These are phyloP conservation scores for Beta vulgaris DNA, from an alignment of 148 eudicot genomes.

Conservation along the genomic window DNA sequence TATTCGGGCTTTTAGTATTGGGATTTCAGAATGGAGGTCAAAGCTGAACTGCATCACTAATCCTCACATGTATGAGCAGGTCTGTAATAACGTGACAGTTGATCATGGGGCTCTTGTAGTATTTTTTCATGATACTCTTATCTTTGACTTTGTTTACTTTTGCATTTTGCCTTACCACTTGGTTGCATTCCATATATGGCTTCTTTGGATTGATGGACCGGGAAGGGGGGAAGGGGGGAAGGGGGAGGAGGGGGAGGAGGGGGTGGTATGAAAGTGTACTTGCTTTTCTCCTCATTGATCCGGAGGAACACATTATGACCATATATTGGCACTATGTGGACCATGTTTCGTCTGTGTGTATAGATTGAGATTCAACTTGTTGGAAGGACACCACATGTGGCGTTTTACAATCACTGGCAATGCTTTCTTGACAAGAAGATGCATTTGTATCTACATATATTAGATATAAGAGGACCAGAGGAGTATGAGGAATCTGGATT, in stretches of 20 bases:
- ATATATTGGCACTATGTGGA: not conserved
- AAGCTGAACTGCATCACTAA: slow-evolving; percentile 70
- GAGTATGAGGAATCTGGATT: no score
- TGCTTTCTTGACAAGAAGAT: not conserved
- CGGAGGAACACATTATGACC: not conserved
- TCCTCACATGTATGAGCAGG: slow-evolving; percentile 76
- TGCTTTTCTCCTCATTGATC: not conserved
- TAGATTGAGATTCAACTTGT: not conserved
- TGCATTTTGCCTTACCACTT: no score
- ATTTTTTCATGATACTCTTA: not conserved
- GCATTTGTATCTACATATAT: not conserved
- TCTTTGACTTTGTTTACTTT: not conserved
- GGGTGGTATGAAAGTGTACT: not conserved
- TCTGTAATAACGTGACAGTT: no score
- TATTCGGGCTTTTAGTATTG: slow-evolving; percentile 57
- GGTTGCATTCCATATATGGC: no score
- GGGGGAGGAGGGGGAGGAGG: no score
- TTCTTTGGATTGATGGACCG: no score
- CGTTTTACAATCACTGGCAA: not conserved
- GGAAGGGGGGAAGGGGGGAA: no score
- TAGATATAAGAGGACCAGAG: not conserved
- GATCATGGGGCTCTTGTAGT: not conserved
- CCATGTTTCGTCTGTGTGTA: not conserved
- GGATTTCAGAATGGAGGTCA: slow-evolving; percentile 60
- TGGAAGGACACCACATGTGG: not conserved